Conservation (phyloP, 805 yeast genomes). For the Blastobotrys mokoenaii region DNA sequence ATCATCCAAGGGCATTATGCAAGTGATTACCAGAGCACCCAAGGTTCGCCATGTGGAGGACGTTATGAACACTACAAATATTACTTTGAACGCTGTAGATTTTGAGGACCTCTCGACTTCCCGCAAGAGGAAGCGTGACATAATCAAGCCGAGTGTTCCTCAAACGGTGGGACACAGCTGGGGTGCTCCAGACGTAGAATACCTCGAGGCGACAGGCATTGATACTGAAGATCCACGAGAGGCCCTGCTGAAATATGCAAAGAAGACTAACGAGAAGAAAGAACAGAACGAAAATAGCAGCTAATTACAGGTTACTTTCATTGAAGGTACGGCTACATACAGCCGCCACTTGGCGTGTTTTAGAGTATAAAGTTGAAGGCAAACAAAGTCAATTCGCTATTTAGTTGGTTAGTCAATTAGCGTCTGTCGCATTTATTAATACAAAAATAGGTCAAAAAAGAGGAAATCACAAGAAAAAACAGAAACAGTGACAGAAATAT, state of each 20-base stretch:
- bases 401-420: too few species aligned
- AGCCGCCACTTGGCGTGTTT: too few species aligned
- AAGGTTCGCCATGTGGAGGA: constrained; percentile 28
- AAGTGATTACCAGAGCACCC: constrained; percentile 21
- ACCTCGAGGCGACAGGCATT: constrained; percentile 12
- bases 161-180: constrained; percentile 9
- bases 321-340: too few species aligned
- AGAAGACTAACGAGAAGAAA: neutral
- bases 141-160: constrained; percentile 4
- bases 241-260: constrained; percentile 22
- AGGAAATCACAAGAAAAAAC: neutral
- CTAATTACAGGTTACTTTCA: too few species aligned
- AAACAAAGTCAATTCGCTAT: too few species aligned
- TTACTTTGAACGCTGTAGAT: constrained; percentile 23
- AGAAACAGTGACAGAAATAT: neutral
- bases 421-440: too few species aligned
- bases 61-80: constrained; percentile 16
- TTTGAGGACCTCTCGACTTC: constrained; percentile 16
- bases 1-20: constrained; percentile 25
- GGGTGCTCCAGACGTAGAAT: constrained; percentile 20
- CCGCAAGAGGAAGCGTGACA: constrained; percentile 3
- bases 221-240: constrained; percentile 28
- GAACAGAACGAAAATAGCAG: constrained; percentile 6
- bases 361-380: too few species aligned
- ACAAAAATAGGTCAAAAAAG: neutral